These are phyloP conservation scores for Triticum dicoccoides DNA, from an alignment of 176 grass and related monocot species.

Conservation along the genomic window DNA sequence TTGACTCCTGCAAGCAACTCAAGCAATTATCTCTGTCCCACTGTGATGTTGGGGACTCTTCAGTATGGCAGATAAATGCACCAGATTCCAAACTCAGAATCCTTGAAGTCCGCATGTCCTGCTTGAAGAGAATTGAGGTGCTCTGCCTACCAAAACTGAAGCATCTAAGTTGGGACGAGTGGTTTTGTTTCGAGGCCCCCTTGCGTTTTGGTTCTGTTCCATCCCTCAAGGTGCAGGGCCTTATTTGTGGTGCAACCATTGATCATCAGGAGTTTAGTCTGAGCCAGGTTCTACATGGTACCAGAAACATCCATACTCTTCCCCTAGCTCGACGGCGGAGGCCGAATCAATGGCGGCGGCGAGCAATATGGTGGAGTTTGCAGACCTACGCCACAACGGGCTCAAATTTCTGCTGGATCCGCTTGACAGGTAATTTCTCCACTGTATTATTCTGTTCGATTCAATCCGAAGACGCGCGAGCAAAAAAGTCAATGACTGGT, in stretches of 20 bases:
- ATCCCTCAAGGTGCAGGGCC: neutral
- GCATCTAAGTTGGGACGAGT: neutral
- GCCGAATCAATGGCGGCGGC: too few species aligned
- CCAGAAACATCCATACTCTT: neutral
- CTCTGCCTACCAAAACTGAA: constrained; percentile 17
- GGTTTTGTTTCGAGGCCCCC: neutral
- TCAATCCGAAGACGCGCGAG: too few species aligned
- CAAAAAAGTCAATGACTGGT: too few species aligned
- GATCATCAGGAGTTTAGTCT: neutral
- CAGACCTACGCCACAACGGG: too few species aligned
- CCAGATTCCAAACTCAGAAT: constrained; percentile 13
- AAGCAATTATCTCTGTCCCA: neutral
- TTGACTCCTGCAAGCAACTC: constrained; percentile 19
- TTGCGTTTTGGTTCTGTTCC: neutral
- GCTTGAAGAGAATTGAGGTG: neutral
- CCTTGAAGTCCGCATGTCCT: neutral
- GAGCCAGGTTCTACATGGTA: constrained; percentile 9
- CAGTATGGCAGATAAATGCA: neutral
- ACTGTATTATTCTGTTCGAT: too few species aligned
- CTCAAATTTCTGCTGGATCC: too few species aligned
- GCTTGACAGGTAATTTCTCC: too few species aligned
- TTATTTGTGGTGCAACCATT: neutral
- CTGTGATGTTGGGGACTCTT: neutral
- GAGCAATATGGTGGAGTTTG: too few species aligned
- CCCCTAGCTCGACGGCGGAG: too few species aligned